Conservation (phyloP, 2,329 filamentous ascomycete genomes). For the Alternaria sp. region DNA sequence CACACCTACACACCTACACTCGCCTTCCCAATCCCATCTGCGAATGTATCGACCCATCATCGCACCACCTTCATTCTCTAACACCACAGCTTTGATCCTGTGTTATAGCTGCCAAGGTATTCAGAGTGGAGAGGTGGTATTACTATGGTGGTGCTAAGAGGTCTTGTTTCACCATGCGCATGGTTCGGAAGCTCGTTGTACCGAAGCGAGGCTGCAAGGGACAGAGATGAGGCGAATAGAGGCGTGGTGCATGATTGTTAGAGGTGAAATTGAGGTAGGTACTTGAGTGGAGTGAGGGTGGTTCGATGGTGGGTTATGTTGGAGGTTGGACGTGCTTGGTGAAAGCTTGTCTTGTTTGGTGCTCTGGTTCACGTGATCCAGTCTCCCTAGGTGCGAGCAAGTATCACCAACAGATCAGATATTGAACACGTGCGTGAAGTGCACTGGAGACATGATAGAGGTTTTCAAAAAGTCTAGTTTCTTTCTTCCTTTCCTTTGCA, state of each 20-base stretch:
- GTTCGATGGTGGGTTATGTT: conserved; percentile 1
- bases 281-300: conserved; percentile 1
- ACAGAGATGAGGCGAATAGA: not conserved
- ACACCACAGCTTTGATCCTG: not conserved
- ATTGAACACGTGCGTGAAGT: not conserved
- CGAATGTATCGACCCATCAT: not conserved
- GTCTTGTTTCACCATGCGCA: not conserved
- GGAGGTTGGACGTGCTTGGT: not conserved
- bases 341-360: not conserved
- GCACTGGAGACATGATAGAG: not conserved
- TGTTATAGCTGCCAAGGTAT: not conserved
- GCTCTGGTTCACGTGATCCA: not conserved
- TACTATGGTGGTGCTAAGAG: not conserved
- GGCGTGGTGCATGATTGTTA: not conserved
- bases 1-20: not conserved
- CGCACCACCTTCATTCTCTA: not conserved
- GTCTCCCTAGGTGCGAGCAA: not conserved
- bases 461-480: not conserved
- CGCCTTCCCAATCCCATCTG: not conserved
- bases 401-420: not conserved
- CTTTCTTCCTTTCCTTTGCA: not conserved
- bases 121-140: not conserved
- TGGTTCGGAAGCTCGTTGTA: not conserved
- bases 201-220: not conserved
- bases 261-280: not conserved